Evolutionary conservation across 768 basidiomycete species (phyloP), one percentile per base, ranked within the genome.

Genomic region (Tephrocybe sp.): DNA sequence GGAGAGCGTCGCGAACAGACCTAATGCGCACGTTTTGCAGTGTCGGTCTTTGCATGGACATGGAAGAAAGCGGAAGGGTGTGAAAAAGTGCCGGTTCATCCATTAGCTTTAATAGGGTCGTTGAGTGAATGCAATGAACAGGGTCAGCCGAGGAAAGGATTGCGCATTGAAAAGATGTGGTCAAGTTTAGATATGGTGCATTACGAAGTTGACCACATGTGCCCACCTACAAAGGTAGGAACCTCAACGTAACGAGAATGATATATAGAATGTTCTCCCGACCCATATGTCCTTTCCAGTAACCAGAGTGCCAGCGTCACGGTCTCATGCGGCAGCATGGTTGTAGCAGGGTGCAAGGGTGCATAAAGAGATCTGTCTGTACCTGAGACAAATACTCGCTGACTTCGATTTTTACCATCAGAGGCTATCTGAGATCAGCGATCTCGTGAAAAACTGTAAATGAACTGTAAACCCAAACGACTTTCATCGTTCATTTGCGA

Each of bases 1-100:
- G 84, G 45, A 86, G 75, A n/a, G 90, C 89, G 65, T 92, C 90
- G 57, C 83, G 76, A 12, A 86, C 88, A 3, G 85, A 87, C 58
- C 88, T 82, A 58, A 91, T 84, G 65, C 88, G 85, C 38, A 90
- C 83, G 65, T 84, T 85, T 48, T 79, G 78, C 45, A 89, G 76
- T 48, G 90, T 90, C 37, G 90, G 90, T 37, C 76, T 78, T 66
- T 92, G 90, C 85, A 89, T 87, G 48, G 60, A 57, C 57, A 57
- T 58, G 59, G 53, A 56, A 50, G 58, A 54, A 56, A 53, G 53
- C n/a, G 47, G 45, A 58, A 54, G 50, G 53, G 53, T 52, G 62
- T 59, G 53, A 50, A 57, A 60, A 57, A 54, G 59, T 21, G 50
- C 32, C n/a, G 51, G 43, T 30, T 46, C 54, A 43, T 34, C 45